Base-by-base conservation (phyloP, 2,329 filamentous ascomycete species). In the Teratosphaeriaceae sp. region DNA sequence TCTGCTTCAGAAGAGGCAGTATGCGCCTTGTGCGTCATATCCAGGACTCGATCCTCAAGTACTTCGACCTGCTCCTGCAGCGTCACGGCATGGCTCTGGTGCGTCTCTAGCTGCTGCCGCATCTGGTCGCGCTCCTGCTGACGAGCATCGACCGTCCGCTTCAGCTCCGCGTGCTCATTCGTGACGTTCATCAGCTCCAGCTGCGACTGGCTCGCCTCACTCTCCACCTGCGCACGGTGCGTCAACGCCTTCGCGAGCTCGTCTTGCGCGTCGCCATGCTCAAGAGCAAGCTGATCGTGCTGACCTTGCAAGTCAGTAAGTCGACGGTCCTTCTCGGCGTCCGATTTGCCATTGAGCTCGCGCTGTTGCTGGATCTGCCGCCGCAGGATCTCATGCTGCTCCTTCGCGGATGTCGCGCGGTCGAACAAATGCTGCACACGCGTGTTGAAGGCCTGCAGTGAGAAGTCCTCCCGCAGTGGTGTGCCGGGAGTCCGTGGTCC, bases 341-440 rank as follows among this genome's bases (percentile, higher is more conserved):
- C 88, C 1, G 87, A 88, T 59, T 89, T 89, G 68, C 76, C 88
- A 66, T 94, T 94, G 44, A 96, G 76, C 59, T 94, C 88, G 45
- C 89, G 84, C 66, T 97, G 90, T 62, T 97, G 89, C 67, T 94
- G 90, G 57, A 96, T 90, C 63, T 97, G 89, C 33, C 88, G 80
- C 57, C 90, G 84, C 7, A 97, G 74, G 18, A 95, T 89, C 38
- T 80, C 79, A 61, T 95, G 94, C 61, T 97, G 89, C 55, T 95
- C 86, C 48, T 86, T 82, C 26, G 96, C 71, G 16, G 78, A 78
- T 15, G 82, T 84, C n/a, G 87, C 78, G 45, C 87, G 84, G 30
- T 75, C 73, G 59, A 88, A 87, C 3, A 96, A 70, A 67, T 80
- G 84, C 56, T 88, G 83, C 1, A 97, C 80, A 57, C 86, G 87